A percentile compares a stretch with the other conserved stretches of the same genome.
phyloP scores from a whole-genome alignment of 1,284 basidiomycete genomes.

The Moesziomyces parantarcticus region DNA sequence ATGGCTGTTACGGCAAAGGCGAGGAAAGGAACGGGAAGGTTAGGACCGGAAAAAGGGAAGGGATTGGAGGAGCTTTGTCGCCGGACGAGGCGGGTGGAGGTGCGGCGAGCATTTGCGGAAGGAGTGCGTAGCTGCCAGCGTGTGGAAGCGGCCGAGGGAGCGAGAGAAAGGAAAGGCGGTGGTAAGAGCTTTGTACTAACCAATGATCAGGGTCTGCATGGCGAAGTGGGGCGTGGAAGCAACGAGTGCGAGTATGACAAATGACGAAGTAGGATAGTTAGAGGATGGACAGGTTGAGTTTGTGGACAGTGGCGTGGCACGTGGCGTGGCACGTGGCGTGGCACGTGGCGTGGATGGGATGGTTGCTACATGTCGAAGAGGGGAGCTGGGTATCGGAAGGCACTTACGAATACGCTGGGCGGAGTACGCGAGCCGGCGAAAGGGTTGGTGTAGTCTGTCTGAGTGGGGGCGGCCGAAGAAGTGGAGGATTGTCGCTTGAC shows the following conservation, averaged over 20 bases:
- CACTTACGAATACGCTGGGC: constrained; percentile 61
- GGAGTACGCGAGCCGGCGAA: constrained; percentile 42
- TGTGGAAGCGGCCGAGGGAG: constrained; percentile 1
- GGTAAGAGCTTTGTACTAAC: constrained; percentile 44
- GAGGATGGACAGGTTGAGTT: constrained; percentile 14
- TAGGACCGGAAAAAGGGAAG: constrained; percentile 24
- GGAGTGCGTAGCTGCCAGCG: neutral
- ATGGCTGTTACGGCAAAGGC: constrained; percentile 57
- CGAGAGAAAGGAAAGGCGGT: constrained; percentile 10
- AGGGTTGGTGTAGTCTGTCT: constrained; percentile 15
- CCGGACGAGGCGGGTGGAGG: constrained; percentile 10
- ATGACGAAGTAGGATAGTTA: constrained; percentile 2
- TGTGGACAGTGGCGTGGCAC: neutral
- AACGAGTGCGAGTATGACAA: neutral
- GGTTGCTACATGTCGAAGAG: neutral
- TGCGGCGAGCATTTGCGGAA: neutral
- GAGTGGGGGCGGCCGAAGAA: constrained; percentile 3
- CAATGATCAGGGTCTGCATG: constrained; percentile 57
- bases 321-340: neutral
- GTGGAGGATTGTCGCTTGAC: constrained; percentile 34
- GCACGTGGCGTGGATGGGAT: neutral
- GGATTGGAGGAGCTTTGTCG: constrained; percentile 18
- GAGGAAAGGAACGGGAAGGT: constrained; percentile 52
- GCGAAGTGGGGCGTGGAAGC: neutral
- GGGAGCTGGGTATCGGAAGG: neutral